Evolutionary conservation across 768 basidiomycete species (phyloP).

Genomic region (Suillus discolor): DNA sequence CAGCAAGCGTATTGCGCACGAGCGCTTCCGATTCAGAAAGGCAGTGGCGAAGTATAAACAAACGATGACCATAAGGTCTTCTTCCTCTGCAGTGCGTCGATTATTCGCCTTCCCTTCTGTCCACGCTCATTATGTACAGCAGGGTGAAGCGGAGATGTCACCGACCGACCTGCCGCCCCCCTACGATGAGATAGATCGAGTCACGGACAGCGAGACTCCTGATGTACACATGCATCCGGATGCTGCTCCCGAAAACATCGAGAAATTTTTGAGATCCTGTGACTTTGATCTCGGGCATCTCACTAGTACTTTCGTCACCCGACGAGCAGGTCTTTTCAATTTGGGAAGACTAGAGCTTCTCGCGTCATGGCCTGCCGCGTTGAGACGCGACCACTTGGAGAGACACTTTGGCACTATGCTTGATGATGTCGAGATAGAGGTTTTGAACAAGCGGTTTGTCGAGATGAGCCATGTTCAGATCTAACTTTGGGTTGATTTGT

Average conservation of each 20-base stretch:
- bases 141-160: no score
- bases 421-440: conserved; percentile 4
- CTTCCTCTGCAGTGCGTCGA: background rate
- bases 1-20: background rate
- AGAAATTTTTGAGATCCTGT: background rate
- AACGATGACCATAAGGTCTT: no score
- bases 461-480: background rate
- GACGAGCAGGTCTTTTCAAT: conserved; percentile 3
- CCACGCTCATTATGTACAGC: background rate
- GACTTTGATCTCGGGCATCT: conserved; percentile 6
- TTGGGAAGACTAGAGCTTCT: background rate
- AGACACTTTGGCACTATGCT: conserved; percentile 1
- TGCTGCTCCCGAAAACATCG: background rate
- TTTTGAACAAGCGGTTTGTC: conserved; percentile 1
- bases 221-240: background rate
- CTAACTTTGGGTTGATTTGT: background rate
- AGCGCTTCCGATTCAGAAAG: background rate
- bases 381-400: conserved; percentile 1
- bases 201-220: background rate
- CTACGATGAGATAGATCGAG: background rate
- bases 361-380: conserved; percentile 1
- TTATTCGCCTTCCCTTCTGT: background rate
- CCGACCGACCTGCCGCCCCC: background rate
- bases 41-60: background rate
- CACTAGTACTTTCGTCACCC: background rate